phyloP scores from a whole-genome alignment of 2,329 filamentous ascomycete species.

The Paraphoma chrysanthemicola region DNA sequence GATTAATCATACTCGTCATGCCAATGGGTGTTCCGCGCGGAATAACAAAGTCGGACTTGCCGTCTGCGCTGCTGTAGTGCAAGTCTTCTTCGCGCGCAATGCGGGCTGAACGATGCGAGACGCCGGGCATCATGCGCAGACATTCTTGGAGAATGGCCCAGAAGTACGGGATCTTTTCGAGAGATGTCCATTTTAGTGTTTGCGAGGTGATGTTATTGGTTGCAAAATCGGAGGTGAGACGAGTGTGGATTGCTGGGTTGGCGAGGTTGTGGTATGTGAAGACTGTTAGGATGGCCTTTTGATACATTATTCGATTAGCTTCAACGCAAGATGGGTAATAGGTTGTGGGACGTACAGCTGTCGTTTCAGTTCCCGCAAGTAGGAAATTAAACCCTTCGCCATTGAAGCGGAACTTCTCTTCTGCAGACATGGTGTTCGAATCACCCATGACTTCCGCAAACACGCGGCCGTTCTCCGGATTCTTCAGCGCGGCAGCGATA shows the following conservation, averaged over 20 bases:
- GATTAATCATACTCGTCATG: constrained; percentile 40
- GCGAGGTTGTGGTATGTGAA: constrained; percentile 45
- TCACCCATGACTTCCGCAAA: constrained; percentile 30
- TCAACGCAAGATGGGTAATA: too few relatives aligned
- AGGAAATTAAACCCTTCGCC: constrained; percentile 36
- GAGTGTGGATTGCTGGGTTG: constrained; percentile 27
- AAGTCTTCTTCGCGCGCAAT: constrained; percentile 29
- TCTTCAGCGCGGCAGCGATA: constrained; percentile 27
- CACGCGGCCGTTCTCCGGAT: constrained; percentile 33
- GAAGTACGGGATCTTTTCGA: constrained; percentile 42
- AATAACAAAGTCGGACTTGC: constrained; percentile 28
- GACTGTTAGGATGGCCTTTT: constrained; percentile 37
- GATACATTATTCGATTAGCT: constrained; percentile 27
- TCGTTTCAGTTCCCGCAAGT: constrained; percentile 33
- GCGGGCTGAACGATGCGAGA: constrained; percentile 27
- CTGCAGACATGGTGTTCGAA: constrained; percentile 23
- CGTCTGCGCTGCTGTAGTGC: constrained; percentile 25
- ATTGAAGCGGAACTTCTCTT: constrained; percentile 30
- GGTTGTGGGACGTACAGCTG: constrained; percentile 31
- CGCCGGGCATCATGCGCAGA: constrained; percentile 44
- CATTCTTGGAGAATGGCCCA: constrained; percentile 44
- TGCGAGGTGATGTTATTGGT: constrained; percentile 14
- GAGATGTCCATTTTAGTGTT: constrained; percentile 25
- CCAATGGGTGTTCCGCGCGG: constrained; percentile 34
- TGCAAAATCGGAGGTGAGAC: constrained; percentile 30